Evolutionary conservation across 805 yeast species (phyloP), one percentile per base, ranked within the genome.

Genomic region (Saccharomycopsis sp.): DNA sequence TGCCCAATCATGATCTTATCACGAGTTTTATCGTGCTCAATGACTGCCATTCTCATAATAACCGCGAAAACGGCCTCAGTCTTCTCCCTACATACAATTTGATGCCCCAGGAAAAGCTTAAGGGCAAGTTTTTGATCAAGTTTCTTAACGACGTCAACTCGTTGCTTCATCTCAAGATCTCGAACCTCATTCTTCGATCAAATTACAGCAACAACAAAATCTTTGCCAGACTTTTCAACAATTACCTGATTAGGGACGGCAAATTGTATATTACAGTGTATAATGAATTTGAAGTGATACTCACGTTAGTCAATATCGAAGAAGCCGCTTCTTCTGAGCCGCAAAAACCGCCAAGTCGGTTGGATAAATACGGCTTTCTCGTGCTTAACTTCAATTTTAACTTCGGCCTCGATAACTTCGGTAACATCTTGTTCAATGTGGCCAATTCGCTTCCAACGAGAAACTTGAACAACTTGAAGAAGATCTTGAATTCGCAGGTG

Each of bases 1-100:
- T 93, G 56, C 96, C 97, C 3, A 89, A 90, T 69, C 94, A 97
- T 0, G 99, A 94, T 71, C 70, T 94, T 20, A 79, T 84, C 23
- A 92, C 98, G 0, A 89, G 96, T 0, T 73, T 93, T 64, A 96
- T 93, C 68, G 97, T 94, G 0, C 75, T 92, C 57, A 81, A 84
- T 47, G 76, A 81, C 47, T 96, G 96, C 2, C 58, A 62, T 42
- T 54, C 55, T 34, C 47, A 53, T 17, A 59, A 56, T 35, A 56
- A 59, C 38, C 54, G 44, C 2, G 54, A 44, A 19, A 55, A 53
- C 20, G 58, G 55, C 17, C 50, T 58, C 22, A 35, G 57, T 42
- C 41, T 62, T 15, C 55, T 62, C 20, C 62, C 62, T 17, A 59
- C 56, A 17, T 57, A 62, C 42, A 59, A 59, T 44, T 44, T 62